These are phyloP conservation scores for Halophytophthora batemanensis DNA, from an alignment of 352 stramenopile genomes.

Conservation along the genomic window DNA sequence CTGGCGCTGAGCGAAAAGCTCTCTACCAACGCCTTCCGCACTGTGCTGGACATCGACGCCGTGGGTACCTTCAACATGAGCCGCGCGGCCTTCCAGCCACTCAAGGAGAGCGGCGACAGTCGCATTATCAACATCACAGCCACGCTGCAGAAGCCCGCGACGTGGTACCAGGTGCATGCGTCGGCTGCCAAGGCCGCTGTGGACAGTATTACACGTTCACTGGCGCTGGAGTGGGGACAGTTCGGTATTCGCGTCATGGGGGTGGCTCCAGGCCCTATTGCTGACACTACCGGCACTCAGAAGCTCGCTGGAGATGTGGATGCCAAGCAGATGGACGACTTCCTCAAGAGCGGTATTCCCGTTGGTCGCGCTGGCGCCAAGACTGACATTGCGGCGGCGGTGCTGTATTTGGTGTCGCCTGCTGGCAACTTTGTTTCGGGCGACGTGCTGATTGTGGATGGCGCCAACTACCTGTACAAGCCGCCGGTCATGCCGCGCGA, in stretches of 20 bases:
- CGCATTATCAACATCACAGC: constrained; percentile 96
- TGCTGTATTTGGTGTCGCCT: constrained; percentile 81
- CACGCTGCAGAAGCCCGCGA: constrained; percentile 89
- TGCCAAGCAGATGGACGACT: constrained; percentile 36
- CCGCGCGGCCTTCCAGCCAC: constrained; percentile 76
- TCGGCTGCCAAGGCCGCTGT: constrained; percentile 94
- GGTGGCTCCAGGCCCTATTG: constrained; percentile 95
- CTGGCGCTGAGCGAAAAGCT: constrained; percentile 83
- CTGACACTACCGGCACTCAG: constrained; percentile 91
- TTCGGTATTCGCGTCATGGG: constrained; percentile 93
- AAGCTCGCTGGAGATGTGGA: constrained; percentile 86
- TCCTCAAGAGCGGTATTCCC: constrained; percentile 50
- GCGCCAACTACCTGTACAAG: constrained; percentile 80
- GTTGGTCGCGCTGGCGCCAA: constrained; percentile 80
- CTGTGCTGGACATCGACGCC: constrained; percentile 96
- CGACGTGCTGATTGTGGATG: constrained; percentile 82
- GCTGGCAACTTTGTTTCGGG: constrained; percentile 81
- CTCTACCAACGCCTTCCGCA: constrained; percentile 93
- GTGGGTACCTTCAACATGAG: constrained; percentile 97
- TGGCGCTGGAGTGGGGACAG: constrained; percentile 96
- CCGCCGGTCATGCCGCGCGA: constrained; percentile 66
- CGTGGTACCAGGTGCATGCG: constrained; percentile 94
- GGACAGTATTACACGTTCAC: constrained; percentile 92
- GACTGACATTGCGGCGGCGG: constrained; percentile 74
- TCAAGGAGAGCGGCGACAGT: constrained; percentile 68